Percentiles rank a stretch among this genome's conserved stretches.
Conservation (phyloP, 345 rosid species). For the Moricandia arvensis region DNA sequence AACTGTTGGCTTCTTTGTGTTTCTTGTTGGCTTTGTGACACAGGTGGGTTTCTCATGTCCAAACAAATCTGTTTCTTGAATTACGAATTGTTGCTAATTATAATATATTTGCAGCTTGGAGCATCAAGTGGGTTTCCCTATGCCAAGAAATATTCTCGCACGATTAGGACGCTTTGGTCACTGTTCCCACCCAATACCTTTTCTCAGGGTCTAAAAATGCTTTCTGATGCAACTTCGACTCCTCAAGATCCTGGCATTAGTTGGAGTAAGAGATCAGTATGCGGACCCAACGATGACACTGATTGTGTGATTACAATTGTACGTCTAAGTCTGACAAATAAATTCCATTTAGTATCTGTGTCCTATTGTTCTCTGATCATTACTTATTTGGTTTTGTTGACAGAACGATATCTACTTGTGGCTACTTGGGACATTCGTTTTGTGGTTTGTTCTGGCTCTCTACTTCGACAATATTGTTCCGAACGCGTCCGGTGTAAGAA, state of each 20-base stretch:
- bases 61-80: constrained; percentile 5
- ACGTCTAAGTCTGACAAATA: constrained; percentile 27
- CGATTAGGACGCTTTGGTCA: constrained; percentile 60
- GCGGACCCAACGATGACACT: constrained; percentile 46
- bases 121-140: constrained; percentile 70
- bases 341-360: constrained; percentile 4
- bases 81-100: constrained; percentile 20
- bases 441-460: constrained; percentile 75
- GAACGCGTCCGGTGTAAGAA: constrained; percentile 78
- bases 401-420: constrained; percentile 81
- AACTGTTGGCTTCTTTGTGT: constrained; percentile 70
- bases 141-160: constrained; percentile 15
- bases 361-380: background rate
- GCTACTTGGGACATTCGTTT: constrained; percentile 57
- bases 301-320: constrained; percentile 78
- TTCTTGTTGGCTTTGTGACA: constrained; percentile 72
- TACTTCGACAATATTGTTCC: constrained; percentile 85
- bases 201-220: constrained; percentile 53
- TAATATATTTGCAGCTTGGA: constrained; percentile 49
- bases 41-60: constrained; percentile 53
- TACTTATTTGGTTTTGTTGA: constrained; percentile 24
- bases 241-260: constrained; percentile 75
- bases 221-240: constrained; percentile 64
- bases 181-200: constrained; percentile 92
- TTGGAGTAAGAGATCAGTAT: constrained; percentile 66